phyloP scores from a whole-genome alignment of 2,329 filamentous ascomycete genomes.

The Amauroascus verrucosus region DNA sequence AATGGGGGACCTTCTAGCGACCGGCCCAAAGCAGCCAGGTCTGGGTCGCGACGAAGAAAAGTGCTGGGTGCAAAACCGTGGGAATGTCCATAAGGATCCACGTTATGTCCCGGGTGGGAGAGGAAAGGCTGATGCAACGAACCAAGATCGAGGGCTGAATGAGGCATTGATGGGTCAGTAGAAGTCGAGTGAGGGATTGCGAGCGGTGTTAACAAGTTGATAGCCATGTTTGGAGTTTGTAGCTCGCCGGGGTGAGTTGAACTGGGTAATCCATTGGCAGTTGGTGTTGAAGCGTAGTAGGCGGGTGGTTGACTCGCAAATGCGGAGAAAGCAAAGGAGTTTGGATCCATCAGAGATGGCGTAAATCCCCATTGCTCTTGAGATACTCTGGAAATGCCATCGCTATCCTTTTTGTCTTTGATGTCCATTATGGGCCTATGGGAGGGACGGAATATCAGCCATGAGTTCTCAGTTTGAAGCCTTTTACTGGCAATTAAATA shows the following conservation, averaged over 20 bases:
- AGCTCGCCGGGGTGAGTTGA: slow-evolving; percentile 78
- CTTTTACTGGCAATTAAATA: neutral
- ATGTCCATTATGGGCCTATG: slow-evolving; percentile 6
- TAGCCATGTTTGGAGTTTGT: slow-evolving; percentile 65
- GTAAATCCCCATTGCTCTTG: slow-evolving; percentile 77
- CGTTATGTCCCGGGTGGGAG: slow-evolving; percentile 45
- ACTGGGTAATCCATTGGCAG: slow-evolving; percentile 44
- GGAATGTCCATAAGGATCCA: slow-evolving; percentile 59
- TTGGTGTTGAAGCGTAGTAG: slow-evolving; percentile 82
- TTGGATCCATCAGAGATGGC: slow-evolving; percentile 76
- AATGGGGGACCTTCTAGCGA: slow-evolving; percentile 56
- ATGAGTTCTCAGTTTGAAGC: neutral
- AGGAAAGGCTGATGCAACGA: slow-evolving; percentile 52
- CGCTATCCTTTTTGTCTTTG: slow-evolving; percentile 1
- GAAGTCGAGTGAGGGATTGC: slow-evolving; percentile 63
- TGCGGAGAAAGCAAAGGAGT: slow-evolving; percentile 65
- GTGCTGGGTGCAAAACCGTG: slow-evolving; percentile 55
- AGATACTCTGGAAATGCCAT: slow-evolving; percentile 63
- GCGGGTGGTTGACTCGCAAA: slow-evolving; percentile 71
- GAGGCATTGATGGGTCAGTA: slow-evolving; percentile 26
- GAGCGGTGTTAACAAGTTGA: slow-evolving; percentile 57
- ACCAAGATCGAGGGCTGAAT: slow-evolving; percentile 53
- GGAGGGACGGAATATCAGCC: neutral
- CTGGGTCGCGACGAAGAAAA: slow-evolving; percentile 70
- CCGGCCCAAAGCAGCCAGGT: slow-evolving; percentile 69